A percentile compares a stretch with the other conserved stretches of the same genome.
phyloP scores from a whole-genome alignment of 768 basidiomycete genomes.

The Cyclocybe aegerita region DNA sequence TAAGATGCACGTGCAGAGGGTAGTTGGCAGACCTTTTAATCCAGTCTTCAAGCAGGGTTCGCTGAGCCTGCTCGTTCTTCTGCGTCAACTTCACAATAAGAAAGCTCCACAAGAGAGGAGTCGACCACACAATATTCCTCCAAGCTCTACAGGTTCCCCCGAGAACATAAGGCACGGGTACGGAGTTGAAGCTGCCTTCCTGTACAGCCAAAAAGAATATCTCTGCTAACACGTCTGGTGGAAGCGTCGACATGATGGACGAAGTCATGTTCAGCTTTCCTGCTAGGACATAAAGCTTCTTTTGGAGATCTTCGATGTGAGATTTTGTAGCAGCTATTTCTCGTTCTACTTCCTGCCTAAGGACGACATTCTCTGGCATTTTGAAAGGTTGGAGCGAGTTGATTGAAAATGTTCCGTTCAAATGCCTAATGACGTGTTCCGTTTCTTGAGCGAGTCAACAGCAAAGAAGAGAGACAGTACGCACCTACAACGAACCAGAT shows the following conservation, averaged over 20 bases:
- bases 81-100: slow-evolving; percentile 5
- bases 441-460: too few species aligned
- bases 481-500: too few species aligned
- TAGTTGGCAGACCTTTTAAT: not conserved
- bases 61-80: not conserved
- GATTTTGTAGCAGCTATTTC: too few species aligned
- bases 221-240: not conserved
- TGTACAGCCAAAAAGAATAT: not conserved
- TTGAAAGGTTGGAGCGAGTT: too few species aligned
- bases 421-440: too few species aligned
- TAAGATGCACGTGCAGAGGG: slow-evolving; percentile 1
- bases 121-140: slow-evolving; percentile 8
- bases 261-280: not conserved
- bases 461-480: too few species aligned
- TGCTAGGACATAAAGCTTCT: not conserved
- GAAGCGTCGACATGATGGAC: not conserved
- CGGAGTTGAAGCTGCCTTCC: not conserved
- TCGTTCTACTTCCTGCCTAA: too few species aligned
- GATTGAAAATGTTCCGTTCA: too few species aligned
- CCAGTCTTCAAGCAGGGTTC: slow-evolving; percentile 4
- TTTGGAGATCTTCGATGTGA: not conserved
- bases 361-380: too few species aligned
- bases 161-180: not conserved
- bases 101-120: slow-evolving; percentile 10
- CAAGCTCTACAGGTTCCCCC: slow-evolving; percentile 10